Conservation (phyloP, 768 basidiomycete genomes). For the Xanthoconium stramineum region DNA sequence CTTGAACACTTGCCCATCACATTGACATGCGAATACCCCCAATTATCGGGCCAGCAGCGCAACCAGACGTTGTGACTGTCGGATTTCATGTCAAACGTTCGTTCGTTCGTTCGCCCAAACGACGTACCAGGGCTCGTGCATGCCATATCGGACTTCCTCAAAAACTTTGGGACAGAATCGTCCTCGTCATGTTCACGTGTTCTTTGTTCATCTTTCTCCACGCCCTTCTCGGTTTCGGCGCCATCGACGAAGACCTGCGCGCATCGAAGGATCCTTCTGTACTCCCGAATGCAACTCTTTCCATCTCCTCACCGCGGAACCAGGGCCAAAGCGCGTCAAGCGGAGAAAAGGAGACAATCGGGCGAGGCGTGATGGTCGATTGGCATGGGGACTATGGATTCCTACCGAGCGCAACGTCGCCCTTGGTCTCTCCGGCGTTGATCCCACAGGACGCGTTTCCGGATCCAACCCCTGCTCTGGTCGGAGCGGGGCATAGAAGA, state of each 20-base stretch:
- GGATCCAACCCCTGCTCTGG: conserved; percentile 14
- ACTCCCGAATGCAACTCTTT: neutral
- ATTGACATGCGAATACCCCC: conserved; percentile 13
- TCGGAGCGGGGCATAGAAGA: neutral
- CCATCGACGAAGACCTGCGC: neutral
- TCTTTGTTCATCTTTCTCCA: conserved; percentile 25
- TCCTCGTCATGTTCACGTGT: conserved; percentile 24
- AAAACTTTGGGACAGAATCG: conserved; percentile 19
- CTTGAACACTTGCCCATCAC: neutral
- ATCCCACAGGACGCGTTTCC: conserved; percentile 24
- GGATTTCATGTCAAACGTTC: neutral
- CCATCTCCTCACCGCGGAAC: neutral
- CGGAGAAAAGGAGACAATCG: neutral
- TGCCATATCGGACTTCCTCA: conserved; percentile 6
- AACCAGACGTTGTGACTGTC: neutral
- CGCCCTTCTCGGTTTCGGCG: conserved; percentile 24
- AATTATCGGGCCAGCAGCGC: neutral
- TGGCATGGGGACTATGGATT: conserved; percentile 23
- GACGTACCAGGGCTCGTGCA: neutral
- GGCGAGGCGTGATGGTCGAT: conserved; percentile 5
- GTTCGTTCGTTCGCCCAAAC: neutral
- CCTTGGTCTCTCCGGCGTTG: conserved; percentile 1
- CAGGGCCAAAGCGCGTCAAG: neutral
- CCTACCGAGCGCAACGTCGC: neutral
- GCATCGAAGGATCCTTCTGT: neutral